Conservation (phyloP, 2,329 filamentous ascomycete genomes). For the Penicillium sp. region DNA sequence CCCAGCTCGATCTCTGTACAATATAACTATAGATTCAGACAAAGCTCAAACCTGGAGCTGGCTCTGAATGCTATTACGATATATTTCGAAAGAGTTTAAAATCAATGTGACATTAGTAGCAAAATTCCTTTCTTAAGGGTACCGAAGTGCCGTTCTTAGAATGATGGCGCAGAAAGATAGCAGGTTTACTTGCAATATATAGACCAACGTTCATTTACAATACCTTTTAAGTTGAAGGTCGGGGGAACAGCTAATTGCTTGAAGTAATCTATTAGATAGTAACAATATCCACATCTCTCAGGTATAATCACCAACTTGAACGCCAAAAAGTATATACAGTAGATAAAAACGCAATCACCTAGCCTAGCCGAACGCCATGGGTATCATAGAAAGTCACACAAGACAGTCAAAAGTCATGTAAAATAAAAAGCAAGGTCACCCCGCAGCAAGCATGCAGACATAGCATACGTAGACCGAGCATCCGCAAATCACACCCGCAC, state of each 20-base stretch:
- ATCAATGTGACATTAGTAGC: too few relatives aligned
- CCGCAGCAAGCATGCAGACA: background rate
- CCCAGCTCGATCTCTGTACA: background rate
- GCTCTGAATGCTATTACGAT: too few relatives aligned
- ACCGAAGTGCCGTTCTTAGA: too few relatives aligned
- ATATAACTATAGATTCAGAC: too few relatives aligned
- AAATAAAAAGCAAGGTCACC: background rate
- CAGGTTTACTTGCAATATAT: too few relatives aligned
- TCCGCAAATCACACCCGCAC: background rate
- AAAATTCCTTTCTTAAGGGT: too few relatives aligned
- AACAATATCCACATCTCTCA: background rate
- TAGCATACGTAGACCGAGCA: background rate
- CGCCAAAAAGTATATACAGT: slow-evolving; percentile 4
- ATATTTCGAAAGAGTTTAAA: too few relatives aligned
- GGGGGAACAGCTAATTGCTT: too few relatives aligned
- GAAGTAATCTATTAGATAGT: background rate
- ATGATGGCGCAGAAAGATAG: too few relatives aligned
- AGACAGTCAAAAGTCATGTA: slow-evolving; percentile 1
- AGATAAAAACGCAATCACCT: background rate
- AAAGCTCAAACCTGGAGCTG: too few relatives aligned
- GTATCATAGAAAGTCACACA: slow-evolving; percentile 16
- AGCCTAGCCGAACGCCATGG: slow-evolving; percentile 16
- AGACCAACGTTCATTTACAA: too few relatives aligned
- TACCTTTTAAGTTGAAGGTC: too few relatives aligned
- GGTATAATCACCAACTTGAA: background rate